Percentiles rank a stretch among this genome's conserved stretches.
phyloP scores from a whole-genome alignment of 2,329 filamentous ascomycete species.

The Penicillium italicum region DNA sequence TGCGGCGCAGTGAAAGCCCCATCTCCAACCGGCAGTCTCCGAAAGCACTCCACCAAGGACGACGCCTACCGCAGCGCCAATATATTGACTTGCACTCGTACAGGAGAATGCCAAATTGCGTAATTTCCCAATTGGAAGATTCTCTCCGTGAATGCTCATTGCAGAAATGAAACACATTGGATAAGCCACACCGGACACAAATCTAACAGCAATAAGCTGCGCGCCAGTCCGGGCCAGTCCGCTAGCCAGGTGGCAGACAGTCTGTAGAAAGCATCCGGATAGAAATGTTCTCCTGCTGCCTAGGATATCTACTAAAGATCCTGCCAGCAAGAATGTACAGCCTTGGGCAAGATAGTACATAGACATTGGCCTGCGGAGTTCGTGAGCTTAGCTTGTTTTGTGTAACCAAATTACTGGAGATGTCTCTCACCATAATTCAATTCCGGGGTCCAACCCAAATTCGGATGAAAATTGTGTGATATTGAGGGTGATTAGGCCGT shows the following conservation, averaged over 20 bases:
- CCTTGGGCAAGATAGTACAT: slow-evolving; percentile 6
- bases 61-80: slow-evolving; percentile 50
- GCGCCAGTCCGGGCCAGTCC: not conserved
- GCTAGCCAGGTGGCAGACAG: not conserved
- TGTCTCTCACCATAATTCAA: slow-evolving; percentile 6
- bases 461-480: not conserved
- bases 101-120: slow-evolving; percentile 51
- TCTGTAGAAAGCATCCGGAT: slow-evolving; percentile 4
- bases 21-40: slow-evolving; percentile 48
- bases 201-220: slow-evolving; percentile 6
- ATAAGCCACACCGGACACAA: slow-evolving; percentile 5
- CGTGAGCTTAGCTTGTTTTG: not conserved
- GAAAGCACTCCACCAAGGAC: slow-evolving; percentile 49
- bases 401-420: not conserved
- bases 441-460: not conserved
- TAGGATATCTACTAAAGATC: slow-evolving; percentile 6
- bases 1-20: slow-evolving; percentile 37
- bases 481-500: not conserved
- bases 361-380: slow-evolving; percentile 1
- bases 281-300: slow-evolving; percentile 9
- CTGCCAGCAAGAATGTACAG: slow-evolving; percentile 12
- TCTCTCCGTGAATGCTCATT: not conserved
- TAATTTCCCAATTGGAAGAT: slow-evolving; percentile 42
- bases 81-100: slow-evolving; percentile 48
- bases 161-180: slow-evolving; percentile 12